Percentiles rank a stretch among this genome's conserved stretches.
phyloP scores from a whole-genome alignment of 2,329 filamentous ascomycete genomes.

The Rachicladosporium sp. region DNA sequence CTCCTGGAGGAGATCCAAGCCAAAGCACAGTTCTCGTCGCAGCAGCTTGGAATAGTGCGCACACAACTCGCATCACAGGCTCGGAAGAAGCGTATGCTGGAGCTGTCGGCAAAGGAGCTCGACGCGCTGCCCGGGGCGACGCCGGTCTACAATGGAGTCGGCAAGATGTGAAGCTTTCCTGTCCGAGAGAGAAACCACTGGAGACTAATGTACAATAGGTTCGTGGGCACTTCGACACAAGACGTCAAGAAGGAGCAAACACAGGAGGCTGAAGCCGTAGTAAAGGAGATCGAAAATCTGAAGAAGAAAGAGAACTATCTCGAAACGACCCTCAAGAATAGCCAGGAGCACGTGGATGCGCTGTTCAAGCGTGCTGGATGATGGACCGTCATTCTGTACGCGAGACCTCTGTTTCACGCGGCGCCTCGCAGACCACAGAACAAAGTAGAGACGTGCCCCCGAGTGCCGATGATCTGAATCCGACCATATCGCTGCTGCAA shows the following conservation, averaged over 20 bases:
- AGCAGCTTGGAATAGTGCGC: slow-evolving; percentile 79
- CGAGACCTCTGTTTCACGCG: too few relatives aligned
- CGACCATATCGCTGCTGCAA: too few relatives aligned
- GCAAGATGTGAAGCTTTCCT: slow-evolving; percentile 63
- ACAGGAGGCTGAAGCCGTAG: slow-evolving; percentile 60
- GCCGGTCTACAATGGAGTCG: slow-evolving; percentile 84
- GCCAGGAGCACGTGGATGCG: slow-evolving; percentile 77
- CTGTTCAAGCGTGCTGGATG: slow-evolving; percentile 49
- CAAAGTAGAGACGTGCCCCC: too few relatives aligned
- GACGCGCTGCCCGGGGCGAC: slow-evolving; percentile 62
- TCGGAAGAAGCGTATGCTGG: slow-evolving; percentile 75
- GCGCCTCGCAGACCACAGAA: too few relatives aligned
- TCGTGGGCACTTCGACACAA: slow-evolving; percentile 63
- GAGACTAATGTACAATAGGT: slow-evolving; percentile 45
- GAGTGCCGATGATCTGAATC: slow-evolving; percentile 2
- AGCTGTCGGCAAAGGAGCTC: slow-evolving; percentile 76
- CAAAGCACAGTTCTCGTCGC: slow-evolving; percentile 75
- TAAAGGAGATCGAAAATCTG: slow-evolving; percentile 66
- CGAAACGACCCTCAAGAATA: slow-evolving; percentile 92
- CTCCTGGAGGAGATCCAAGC: slow-evolving; percentile 87
- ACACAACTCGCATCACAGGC: slow-evolving; percentile 76
- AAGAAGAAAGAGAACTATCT: slow-evolving; percentile 86
- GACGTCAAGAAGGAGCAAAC: slow-evolving; percentile 66
- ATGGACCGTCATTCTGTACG: slow-evolving; percentile 1
- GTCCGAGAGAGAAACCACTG: not conserved